These are phyloP conservation scores for Alternaria tenuissima DNA, from an alignment of 2,329 filamentous ascomycete species.

Conservation along the genomic window DNA sequence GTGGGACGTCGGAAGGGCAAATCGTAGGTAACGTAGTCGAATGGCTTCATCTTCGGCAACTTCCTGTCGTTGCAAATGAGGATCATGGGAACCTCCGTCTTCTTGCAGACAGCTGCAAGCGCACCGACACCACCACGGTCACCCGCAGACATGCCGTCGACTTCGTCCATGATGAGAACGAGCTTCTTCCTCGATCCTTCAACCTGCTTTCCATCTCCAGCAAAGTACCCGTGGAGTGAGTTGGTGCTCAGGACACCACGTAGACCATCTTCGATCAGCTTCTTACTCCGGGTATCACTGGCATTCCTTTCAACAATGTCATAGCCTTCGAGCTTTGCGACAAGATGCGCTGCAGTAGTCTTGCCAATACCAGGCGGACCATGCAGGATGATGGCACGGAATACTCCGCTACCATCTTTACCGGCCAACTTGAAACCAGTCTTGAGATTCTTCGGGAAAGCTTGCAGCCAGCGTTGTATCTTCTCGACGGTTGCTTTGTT, in stretches of 20 bases:
- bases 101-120: constrained; percentile 92
- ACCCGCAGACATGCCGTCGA: constrained; percentile 97
- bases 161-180: constrained; percentile 97
- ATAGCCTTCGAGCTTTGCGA: constrained; percentile 90
- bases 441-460: constrained; percentile 81
- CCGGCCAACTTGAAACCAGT: constrained; percentile 84
- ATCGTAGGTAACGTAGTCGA: constrained; percentile 85
- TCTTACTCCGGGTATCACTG: constrained; percentile 95
- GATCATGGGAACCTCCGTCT: constrained; percentile 92
- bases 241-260: constrained; percentile 92
- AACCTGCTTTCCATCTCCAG: constrained; percentile 80
- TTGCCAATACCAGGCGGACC: constrained; percentile 97
- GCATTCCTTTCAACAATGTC: constrained; percentile 96
- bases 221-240: constrained; percentile 89
- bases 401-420: constrained; percentile 81
- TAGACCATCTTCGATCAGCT: constrained; percentile 88
- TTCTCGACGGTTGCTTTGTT: constrained; percentile 92
- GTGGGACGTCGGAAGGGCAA: constrained; percentile 89
- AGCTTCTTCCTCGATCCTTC: constrained; percentile 88
- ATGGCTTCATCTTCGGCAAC: constrained; percentile 97
- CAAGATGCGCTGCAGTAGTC: constrained; percentile 93
- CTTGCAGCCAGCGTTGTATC: constrained; percentile 84
- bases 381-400: constrained; percentile 92
- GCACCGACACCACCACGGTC: constrained; percentile 96
- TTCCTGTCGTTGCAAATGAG: constrained; percentile 96